These are phyloP conservation scores for Colletotrichum spaethianum DNA, from an alignment of 2,329 filamentous ascomycete genomes.

Conservation along the genomic window DNA sequence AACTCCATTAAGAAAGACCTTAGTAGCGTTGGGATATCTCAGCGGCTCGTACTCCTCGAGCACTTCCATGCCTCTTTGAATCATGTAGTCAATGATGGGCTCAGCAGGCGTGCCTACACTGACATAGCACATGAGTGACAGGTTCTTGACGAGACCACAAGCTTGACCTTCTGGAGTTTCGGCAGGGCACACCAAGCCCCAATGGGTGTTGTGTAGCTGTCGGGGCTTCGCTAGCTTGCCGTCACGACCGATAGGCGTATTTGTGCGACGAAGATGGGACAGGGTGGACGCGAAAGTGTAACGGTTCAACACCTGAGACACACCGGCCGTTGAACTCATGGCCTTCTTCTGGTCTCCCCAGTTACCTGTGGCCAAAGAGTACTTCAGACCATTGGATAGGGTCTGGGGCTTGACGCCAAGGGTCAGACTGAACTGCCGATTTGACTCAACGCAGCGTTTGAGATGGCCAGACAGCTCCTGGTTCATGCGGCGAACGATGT, in stretches of 20 bases:
- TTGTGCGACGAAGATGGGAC: conserved; percentile 96
- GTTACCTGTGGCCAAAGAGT: conserved; percentile 96
- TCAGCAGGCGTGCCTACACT: conserved; percentile 94
- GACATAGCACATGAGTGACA: conserved; percentile 98
- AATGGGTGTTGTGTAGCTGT: conserved; percentile 98
- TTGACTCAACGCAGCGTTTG: conserved; percentile 90
- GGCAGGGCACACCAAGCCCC: conserved; percentile 96
- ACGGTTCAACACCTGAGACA: conserved; percentile 97
- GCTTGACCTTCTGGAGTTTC: conserved; percentile 99
- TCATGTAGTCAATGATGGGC: conserved; percentile 95
- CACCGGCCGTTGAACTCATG: conserved; percentile 92
- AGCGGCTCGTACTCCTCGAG: conserved; percentile 94
- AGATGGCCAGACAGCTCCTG: conserved; percentile 93
- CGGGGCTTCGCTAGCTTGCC: conserved; percentile 98
- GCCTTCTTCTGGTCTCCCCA: conserved; percentile 99
- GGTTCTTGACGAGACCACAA: conserved; percentile 97
- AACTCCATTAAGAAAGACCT: conserved; percentile 97
- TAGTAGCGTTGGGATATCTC: conserved; percentile 91
- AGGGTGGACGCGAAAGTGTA: conserved; percentile 98
- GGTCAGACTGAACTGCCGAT: conserved; percentile 89
- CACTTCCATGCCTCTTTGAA: conserved; percentile 94
- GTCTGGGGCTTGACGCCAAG: conserved; percentile 93
- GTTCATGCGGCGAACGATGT: conserved; percentile 90
- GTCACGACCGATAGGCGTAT: conserved; percentile 97
- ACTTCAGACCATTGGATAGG: conserved; percentile 93